These are phyloP conservation scores for Flaveria bidentis DNA, from an alignment of 129 eudicot genomes.

Conservation along the genomic window DNA sequence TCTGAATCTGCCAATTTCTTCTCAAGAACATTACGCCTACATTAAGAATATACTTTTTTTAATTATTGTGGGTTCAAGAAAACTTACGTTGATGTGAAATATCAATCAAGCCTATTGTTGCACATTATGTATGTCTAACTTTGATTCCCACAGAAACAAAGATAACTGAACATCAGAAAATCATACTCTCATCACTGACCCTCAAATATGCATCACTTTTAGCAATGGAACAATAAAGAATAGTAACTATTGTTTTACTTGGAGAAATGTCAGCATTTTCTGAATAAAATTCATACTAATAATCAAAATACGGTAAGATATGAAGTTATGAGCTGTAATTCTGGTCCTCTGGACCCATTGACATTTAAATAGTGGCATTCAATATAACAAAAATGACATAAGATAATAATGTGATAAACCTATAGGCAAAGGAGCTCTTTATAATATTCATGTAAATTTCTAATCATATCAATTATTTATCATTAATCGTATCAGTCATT, in stretches of 20 bases:
- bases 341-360: background rate
- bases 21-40: conserved; percentile 68
- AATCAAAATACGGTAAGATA: background rate
- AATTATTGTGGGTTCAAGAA: conserved; percentile 1
- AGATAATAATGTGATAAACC: background rate
- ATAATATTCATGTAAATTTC: background rate
- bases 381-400: background rate
- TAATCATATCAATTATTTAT: background rate
- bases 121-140: background rate
- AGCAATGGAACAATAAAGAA: conserved; percentile 13
- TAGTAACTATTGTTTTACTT: background rate
- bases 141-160: background rate
- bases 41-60: background rate
- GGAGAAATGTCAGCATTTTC: conserved; percentile 16
- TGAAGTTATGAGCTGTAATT: background rate
- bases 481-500: background rate
- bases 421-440: conserved; percentile 5
- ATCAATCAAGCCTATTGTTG: background rate
- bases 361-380: background rate
- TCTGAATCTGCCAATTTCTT: conserved; percentile 77
- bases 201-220: conserved; percentile 6
- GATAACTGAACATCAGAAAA: background rate
- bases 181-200: background rate
- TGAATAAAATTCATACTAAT: background rate
- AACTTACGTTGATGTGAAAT: background rate